Percentiles rank a stretch among this genome's conserved stretches.
Evolutionary conservation across 352 stramenopile genomes (phyloP).

Genomic region (Globisporangium lucens): DNA sequence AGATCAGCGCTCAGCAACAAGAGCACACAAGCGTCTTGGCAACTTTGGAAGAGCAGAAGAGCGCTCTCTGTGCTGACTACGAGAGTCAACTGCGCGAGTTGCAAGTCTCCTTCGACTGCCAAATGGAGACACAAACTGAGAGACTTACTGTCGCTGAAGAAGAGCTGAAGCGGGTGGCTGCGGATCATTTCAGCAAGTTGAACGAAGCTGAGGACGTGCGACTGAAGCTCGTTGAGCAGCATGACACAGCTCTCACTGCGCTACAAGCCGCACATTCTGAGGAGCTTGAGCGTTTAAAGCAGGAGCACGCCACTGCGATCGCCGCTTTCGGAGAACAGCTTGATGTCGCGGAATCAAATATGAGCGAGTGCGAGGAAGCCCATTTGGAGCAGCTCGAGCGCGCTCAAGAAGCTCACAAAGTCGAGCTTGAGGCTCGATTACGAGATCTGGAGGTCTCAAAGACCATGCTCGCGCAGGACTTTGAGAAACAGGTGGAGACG

Average conservation of each 20-base stretch:
- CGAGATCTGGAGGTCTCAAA: background rate
- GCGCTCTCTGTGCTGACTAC: background rate
- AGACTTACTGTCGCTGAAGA: background rate
- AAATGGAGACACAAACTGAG: background rate
- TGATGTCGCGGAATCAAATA: background rate
- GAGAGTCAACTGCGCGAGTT: background rate
- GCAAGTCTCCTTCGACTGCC: background rate
- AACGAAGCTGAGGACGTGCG: slow-evolving; percentile 4
- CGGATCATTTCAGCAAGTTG: background rate
- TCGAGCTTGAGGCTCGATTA: background rate
- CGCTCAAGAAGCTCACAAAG: background rate
- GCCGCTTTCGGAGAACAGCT: slow-evolving; percentile 1
- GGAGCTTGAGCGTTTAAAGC: background rate
- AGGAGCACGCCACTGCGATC: background rate
- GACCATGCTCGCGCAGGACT: slow-evolving; percentile 3
- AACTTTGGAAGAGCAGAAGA: background rate
- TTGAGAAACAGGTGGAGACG: background rate
- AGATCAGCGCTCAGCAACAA: background rate
- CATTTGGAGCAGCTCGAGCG: background rate
- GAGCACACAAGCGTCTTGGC: background rate
- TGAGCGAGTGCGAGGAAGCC: background rate
- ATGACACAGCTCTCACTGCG: background rate
- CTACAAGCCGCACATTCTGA: background rate
- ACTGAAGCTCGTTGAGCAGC: background rate
- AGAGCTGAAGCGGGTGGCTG: background rate